Evolutionary conservation across 2,329 filamentous ascomycete genomes (phyloP).

Genomic region (Fonsecaea monophora): DNA sequence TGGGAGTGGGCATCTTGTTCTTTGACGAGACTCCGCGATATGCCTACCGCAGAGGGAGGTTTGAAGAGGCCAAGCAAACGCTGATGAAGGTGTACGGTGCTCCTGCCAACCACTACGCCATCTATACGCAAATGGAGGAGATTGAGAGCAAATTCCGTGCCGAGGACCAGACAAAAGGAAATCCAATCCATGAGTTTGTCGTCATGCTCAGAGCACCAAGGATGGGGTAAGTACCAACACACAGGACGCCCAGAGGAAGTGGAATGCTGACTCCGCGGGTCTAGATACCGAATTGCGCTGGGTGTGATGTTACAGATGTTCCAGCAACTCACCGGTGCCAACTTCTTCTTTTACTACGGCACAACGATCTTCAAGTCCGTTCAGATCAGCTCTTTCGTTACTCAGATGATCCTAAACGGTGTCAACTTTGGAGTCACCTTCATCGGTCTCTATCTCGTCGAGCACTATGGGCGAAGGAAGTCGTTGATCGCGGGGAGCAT

Average conservation of each 20-base stretch:
- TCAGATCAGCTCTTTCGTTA: constrained; percentile 54
- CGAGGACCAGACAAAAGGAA: constrained; percentile 59
- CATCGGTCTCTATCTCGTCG: constrained; percentile 71
- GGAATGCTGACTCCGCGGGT: neutral
- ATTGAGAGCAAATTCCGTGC: constrained; percentile 44
- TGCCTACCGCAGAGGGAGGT: constrained; percentile 61
- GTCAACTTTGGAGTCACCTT: constrained; percentile 70
- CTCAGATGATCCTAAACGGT: constrained; percentile 70
- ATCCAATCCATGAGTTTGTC: constrained; percentile 50
- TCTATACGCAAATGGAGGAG: constrained; percentile 43
- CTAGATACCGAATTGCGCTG: constrained; percentile 47
- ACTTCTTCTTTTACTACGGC: constrained; percentile 58
- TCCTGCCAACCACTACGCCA: constrained; percentile 59
- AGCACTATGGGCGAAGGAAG: constrained; percentile 71
- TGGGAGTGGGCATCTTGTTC: constrained; percentile 60
- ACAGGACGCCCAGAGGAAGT: neutral
- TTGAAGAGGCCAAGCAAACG: constrained; percentile 58
- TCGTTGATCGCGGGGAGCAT: constrained; percentile 70
- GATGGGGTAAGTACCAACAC: constrained; percentile 43
- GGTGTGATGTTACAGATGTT: constrained; percentile 56
- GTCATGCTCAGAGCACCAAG: constrained; percentile 56
- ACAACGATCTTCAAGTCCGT: constrained; percentile 65
- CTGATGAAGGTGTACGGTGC: constrained; percentile 63
- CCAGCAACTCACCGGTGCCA: constrained; percentile 56
- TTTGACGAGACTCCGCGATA: constrained; percentile 65